Conservation (phyloP, 1,284 basidiomycete genomes). For the Ustilago nuda region DNA sequence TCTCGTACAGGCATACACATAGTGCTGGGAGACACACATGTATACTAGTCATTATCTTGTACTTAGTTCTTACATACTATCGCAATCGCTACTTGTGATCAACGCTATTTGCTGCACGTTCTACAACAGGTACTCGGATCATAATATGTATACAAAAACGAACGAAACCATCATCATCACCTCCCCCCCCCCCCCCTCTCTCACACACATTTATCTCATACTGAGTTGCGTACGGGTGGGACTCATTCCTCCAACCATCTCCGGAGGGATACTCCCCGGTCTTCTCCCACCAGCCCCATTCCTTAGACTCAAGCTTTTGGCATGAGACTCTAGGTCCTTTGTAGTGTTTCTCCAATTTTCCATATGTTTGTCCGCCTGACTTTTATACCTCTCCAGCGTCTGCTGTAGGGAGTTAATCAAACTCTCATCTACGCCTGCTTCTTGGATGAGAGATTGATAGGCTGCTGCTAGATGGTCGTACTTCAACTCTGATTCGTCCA, state of each 20-base stretch:
- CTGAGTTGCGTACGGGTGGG: neutral
- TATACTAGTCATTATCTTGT: too few relatives aligned
- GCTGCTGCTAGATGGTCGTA: conserved; percentile 52
- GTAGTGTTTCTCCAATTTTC: conserved; percentile 52
- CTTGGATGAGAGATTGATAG: conserved; percentile 43
- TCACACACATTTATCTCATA: neutral
- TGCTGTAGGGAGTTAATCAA: conserved; percentile 47
- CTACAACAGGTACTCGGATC: too few relatives aligned
- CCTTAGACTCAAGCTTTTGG: conserved; percentile 19
- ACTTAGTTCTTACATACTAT: too few relatives aligned
- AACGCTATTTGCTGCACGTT: too few relatives aligned
- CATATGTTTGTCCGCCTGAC: conserved; percentile 58
- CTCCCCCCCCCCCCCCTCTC: neutral
- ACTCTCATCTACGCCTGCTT: conserved; percentile 52
- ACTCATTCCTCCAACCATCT: conserved; percentile 9
- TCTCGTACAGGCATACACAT: too few relatives aligned
- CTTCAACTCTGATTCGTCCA: conserved; percentile 80
- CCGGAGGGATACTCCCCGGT: conserved; percentile 28
- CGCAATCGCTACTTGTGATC: too few relatives aligned
- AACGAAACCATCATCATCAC: neutral
- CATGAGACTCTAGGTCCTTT: conserved; percentile 43
- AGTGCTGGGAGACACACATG: too few relatives aligned
- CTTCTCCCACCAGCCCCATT: conserved; percentile 1
- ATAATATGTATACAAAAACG: neutral
- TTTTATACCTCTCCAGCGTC: conserved; percentile 51